Evolutionary conservation across 768 basidiomycete species (phyloP).

Genomic region (Paxillus ammoniavirescens): DNA sequence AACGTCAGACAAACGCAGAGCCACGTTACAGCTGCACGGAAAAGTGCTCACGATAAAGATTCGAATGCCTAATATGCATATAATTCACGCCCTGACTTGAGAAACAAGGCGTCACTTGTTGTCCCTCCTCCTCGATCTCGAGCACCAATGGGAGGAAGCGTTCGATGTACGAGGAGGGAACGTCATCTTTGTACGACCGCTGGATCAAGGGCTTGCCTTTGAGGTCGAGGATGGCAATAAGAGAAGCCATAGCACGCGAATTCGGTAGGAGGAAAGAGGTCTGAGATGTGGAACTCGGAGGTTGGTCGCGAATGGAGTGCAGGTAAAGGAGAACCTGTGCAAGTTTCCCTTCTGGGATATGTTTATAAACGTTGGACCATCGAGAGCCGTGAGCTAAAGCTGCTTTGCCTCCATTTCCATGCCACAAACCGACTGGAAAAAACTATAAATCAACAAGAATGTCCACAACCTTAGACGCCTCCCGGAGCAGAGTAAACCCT

Average conservation of each 20-base stretch:
- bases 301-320: not conserved
- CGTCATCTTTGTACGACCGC: slow-evolving; percentile 94
- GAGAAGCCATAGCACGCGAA: slow-evolving; percentile 46
- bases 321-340: not conserved
- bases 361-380: not conserved
- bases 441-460: too few species aligned
- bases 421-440: too few species aligned
- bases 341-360: slow-evolving; percentile 14
- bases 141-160: slow-evolving; percentile 90
- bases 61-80: slow-evolving; percentile 98
- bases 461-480: too few species aligned
- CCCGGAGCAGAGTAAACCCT: too few species aligned
- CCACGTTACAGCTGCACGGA: not conserved
- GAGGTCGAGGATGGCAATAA: slow-evolving; percentile 95
- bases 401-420: too few species aligned
- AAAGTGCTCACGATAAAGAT: slow-evolving; percentile 79
- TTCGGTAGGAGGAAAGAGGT: not conserved
- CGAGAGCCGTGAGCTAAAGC: too few species aligned
- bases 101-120: slow-evolving; percentile 95
- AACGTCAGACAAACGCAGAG: not conserved
- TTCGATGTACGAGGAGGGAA: slow-evolving; percentile 85
- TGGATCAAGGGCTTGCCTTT: slow-evolving; percentile 99
- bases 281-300: not conserved
- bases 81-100: slow-evolving; percentile 95
- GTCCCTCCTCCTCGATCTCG: slow-evolving; percentile 96